Base-by-base conservation (phyloP, 441 rosid genomes). In the Manihot esculenta region DNA sequence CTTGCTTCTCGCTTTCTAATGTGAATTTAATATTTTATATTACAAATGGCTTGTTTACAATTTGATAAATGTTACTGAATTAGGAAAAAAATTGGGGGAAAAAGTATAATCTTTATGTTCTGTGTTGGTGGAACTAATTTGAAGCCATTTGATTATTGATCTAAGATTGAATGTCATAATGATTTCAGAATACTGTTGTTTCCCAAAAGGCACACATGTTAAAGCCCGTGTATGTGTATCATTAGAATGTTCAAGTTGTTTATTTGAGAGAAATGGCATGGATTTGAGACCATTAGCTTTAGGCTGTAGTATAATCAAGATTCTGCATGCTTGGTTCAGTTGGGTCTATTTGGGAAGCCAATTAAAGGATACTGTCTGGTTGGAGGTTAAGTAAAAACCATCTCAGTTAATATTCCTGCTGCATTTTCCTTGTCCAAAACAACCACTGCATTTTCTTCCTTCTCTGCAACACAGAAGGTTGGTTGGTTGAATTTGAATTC, bases 111-210 rank as follows among this genome's bases (percentile, higher is more conserved):
- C 72, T 33, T 57, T 11, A 18, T 5, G 30, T 49, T 57, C 44
- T 18, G 55, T 15, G 45, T 30, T 21, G 18, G 54, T 24, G 64
- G 62, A 45, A 17, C n/a, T 42, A 18, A 45, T 7, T 33, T 33
- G 5, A 64, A 69, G 55, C 30, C 49, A 68, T 18, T 67, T 67
- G 49, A 38, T 38, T 38, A 38, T 38, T 38, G 42, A 18, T 67
- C 21, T 27, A 56, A 54, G 44, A 54, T 14, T 38, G 17, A n/a
- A 51, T 66, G 24, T 5, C 30, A 62, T 21, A 44, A 38, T 9
- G 50, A 62, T 62, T 47, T 64, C 15, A 41, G 56, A 64, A 38
- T 38, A 38, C 42, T 38, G 9, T 38, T 9, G 7, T 38, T 3
- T 38, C 7, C 42, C 42, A 38, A 38, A 38, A 38, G 42, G 7